Conservation (phyloP, 768 basidiomycete species). For the Lyophyllum semitale region DNA sequence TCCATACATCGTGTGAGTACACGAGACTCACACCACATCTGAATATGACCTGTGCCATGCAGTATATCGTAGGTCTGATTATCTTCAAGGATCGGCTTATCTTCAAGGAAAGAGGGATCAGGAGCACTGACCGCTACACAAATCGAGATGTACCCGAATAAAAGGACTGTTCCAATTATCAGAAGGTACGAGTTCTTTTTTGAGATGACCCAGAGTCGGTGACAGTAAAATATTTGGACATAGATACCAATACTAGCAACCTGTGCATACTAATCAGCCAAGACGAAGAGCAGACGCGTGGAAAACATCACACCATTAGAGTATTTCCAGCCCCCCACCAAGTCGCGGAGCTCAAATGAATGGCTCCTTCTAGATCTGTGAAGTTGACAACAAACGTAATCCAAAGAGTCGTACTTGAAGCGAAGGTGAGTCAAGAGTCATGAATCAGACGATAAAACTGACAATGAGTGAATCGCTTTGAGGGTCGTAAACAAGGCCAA, state of each 20-base stretch:
- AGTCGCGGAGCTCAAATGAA: conserved; percentile 28
- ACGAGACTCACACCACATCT: conserved; percentile 27
- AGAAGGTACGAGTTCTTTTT: conserved; percentile 23
- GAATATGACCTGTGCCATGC: conserved; percentile 18
- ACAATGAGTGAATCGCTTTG: conserved; percentile 34
- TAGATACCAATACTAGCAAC: conserved; percentile 32
- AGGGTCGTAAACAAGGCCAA: conserved; percentile 28
- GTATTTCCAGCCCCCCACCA: conserved; percentile 35
- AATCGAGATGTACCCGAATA: conserved; percentile 29
- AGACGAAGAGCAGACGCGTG: not conserved
- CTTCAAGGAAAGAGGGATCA: not conserved
- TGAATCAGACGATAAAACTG: conserved; percentile 4
- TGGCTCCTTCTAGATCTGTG: conserved; percentile 28
- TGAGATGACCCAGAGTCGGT: conserved; percentile 31
- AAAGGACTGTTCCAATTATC: conserved; percentile 21
- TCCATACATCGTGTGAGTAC: not conserved
- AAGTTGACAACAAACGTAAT: conserved; percentile 29
- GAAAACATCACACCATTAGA: conserved; percentile 24
- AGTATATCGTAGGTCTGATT: conserved; percentile 29
- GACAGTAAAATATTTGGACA: conserved; percentile 33
- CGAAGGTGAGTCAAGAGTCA: not conserved
- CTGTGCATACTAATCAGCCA: conserved; percentile 11
- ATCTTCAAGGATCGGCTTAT: not conserved
- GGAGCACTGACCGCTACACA: conserved; percentile 24
- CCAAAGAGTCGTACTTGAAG: conserved; percentile 30